Percentiles rank a stretch among this genome's conserved stretches.
Evolutionary conservation across 2,329 filamentous ascomycete genomes (phyloP).

Genomic region (Lecanosticta acicola): DNA sequence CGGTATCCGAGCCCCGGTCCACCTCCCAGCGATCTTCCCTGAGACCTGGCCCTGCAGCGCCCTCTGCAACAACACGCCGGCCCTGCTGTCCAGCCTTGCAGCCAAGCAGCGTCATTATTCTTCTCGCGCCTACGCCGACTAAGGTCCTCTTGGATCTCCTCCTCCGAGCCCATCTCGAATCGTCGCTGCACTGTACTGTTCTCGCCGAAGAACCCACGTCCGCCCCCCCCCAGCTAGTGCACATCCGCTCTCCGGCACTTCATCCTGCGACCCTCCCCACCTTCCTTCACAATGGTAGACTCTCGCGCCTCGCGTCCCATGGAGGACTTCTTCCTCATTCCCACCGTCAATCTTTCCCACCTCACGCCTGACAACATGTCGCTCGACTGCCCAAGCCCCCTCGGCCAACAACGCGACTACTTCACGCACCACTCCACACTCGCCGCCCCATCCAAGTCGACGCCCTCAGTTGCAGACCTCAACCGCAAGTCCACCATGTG

Average conservation of each 20-base stretch:
- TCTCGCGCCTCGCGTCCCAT: conserved; percentile 12
- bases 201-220: background rate
- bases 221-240: background rate
- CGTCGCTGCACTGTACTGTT: too few relatives aligned
- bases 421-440: background rate
- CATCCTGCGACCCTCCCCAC: background rate
- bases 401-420: conserved; percentile 1
- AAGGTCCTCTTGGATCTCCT: too few relatives aligned
- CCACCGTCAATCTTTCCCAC: conserved; percentile 7
- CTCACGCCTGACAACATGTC: conserved; percentile 4
- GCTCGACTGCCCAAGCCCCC: conserved; percentile 6
- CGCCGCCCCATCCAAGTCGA: background rate
- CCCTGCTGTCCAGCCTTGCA: conserved; percentile 16
- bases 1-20: background rate
- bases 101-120: conserved; percentile 22
- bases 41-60: background rate
- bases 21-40: background rate
- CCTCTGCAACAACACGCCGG: conserved; percentile 5
- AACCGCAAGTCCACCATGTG: conserved; percentile 8
- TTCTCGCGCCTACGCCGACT: background rate
- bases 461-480: conserved; percentile 10
- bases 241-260: background rate
- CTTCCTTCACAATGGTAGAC: conserved; percentile 9
- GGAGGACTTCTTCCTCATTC: conserved; percentile 22
- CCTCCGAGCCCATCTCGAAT: too few relatives aligned